Evolutionary conservation across 83 land plant species (phyloP), one percentile per base, ranked within the genome.

Genomic region (Thuja plicata): DNA sequence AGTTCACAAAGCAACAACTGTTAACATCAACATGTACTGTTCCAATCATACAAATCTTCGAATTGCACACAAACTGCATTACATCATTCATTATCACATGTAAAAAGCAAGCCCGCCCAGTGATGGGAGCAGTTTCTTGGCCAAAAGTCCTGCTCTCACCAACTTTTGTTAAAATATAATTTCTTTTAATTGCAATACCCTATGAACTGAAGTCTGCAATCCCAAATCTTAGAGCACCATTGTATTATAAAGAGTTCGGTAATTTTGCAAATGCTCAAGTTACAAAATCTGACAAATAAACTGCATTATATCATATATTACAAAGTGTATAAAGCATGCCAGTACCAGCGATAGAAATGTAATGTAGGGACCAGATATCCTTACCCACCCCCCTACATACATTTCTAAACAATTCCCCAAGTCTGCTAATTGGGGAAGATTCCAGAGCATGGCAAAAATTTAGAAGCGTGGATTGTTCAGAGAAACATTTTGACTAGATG

Each of bases 231-330:
- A 48, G 55, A n/a, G 57, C 19, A 30, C 7, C 35, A 32, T 34
- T 74, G 34, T 76, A 32, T 76, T 34, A 76, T 35, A 48, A 83
- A 21, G 32, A 1, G 43, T 83, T 83, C 55, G n/a, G 27, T 55
- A 83, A 48, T 12, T 46, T 83, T n/a, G 17, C n/a, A 45, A 32
- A 83, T 83, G 86, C 50, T 83, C 13, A 83, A 83, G n/a, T 83
- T 13, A 38, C 79, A 76, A 35, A 21, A 76, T 76, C 35, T 76
- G 15, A 76, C 79, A 2, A 35, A 76, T 37, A 34, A 76, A 76
- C 79, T 12, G 79, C 40, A 27, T 27, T 27, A 66, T 27, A 66
- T 66, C 30, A 66, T 24, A 27, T 5, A 66, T 66, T 66, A 27
- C 73, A 27, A 21, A 1, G 7, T 66, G 30, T 24, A 66, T 66